Evolutionary conservation across 768 basidiomycete genomes (phyloP).

Genomic region (Leccinum broughii): DNA sequence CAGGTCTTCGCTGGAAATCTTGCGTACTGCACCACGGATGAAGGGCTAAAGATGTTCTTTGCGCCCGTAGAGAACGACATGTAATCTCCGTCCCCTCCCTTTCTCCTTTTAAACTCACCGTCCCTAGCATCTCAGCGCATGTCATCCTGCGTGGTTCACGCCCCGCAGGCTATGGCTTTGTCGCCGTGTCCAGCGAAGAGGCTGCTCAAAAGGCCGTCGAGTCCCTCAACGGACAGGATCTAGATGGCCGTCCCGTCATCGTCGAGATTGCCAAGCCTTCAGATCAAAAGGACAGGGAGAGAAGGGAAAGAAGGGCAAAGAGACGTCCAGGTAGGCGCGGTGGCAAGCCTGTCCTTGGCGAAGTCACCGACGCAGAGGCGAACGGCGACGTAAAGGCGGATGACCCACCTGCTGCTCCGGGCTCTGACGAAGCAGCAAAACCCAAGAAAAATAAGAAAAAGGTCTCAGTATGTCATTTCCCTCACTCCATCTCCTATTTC

Average conservation of each 20-base stretch:
- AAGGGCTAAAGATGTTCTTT: conserved; percentile 94
- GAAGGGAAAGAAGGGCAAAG: conserved; percentile 75
- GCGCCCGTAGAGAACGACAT: conserved; percentile 83
- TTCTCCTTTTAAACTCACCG: conserved; percentile 9
- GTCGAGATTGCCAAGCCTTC: conserved; percentile 92
- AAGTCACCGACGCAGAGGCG: conserved; percentile 88
- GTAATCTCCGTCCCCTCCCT: conserved; percentile 50
- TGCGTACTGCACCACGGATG: conserved; percentile 91
- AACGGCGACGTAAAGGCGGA: conserved; percentile 70
- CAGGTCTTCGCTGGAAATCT: conserved; percentile 97
- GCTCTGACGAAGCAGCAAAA: conserved; percentile 58
- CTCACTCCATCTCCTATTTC: not conserved
- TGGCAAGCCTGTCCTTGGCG: conserved; percentile 82
- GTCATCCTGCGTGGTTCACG: conserved; percentile 84
- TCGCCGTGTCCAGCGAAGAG: conserved; percentile 76
- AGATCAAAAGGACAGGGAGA: conserved; percentile 80
- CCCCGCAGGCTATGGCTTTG: conserved; percentile 93
- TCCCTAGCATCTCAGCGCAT: conserved; percentile 71
- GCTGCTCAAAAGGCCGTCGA: conserved; percentile 88
- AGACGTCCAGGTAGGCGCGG: conserved; percentile 85
- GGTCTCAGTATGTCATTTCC: conserved; percentile 42
- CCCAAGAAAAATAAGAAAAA: conserved; percentile 85
- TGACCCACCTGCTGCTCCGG: conserved; percentile 49
- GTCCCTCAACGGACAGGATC: conserved; percentile 81
- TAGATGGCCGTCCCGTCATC: conserved; percentile 86